Percentiles rank a stretch among this genome's conserved stretches.
Conservation (phyloP, 2,329 filamentous ascomycete species). For the Trichoderma pleuroti region DNA sequence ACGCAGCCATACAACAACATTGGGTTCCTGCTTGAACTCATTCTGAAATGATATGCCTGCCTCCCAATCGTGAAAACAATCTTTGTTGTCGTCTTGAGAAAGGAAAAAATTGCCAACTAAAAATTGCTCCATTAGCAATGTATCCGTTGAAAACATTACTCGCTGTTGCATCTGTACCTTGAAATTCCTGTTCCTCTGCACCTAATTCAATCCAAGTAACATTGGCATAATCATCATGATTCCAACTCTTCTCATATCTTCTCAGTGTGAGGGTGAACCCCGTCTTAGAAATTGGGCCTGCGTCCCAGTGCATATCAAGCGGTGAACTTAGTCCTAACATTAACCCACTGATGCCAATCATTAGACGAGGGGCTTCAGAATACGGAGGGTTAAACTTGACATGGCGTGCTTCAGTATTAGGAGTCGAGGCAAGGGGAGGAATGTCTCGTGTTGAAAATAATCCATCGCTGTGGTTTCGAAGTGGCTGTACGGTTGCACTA, state of each 20-base stretch:
- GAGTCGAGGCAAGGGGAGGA: too few species aligned
- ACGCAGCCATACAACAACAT: neutral
- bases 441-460: neutral
- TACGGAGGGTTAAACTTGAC: neutral
- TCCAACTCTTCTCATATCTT: too few species aligned
- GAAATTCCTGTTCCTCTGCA: neutral
- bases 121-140: too few species aligned
- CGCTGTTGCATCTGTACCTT: neutral
- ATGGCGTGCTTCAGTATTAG: neutral
- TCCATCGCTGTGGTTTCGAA: neutral
- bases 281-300: neutral
- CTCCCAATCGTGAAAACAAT: too few species aligned
- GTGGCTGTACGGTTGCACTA: neutral
- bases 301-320: neutral
- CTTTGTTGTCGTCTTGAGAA: too few species aligned
- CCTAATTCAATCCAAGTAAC: neutral
- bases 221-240: neutral
- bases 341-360: neutral
- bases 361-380: neutral
- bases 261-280: neutral
- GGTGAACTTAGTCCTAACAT: too few species aligned
- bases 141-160: too few species aligned
- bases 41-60: too few species aligned
- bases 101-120: too few species aligned
- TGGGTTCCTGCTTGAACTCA: neutral